Base-by-base conservation (phyloP, 441 rosid species). In the Adansonia madagascariensis region DNA sequence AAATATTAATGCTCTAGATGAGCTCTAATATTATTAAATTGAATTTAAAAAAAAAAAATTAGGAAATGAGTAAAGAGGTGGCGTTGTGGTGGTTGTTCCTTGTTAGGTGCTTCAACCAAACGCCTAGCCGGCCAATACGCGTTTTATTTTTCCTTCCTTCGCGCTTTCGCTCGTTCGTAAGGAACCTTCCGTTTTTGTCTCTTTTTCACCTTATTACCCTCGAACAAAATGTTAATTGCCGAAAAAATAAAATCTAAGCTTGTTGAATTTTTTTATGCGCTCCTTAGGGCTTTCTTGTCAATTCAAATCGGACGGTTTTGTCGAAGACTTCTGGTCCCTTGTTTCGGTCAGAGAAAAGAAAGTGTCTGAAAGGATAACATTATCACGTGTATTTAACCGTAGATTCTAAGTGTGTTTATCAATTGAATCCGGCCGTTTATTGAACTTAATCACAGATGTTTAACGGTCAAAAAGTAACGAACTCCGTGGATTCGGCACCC, bases 21-120 rank as follows among this genome's bases (percentile, higher is more conserved):
- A 72, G 78, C 73, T 80, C 83, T 79, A 74, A 74, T 78, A 61
- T 82, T 27, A 71, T 73, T 59, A 60, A 12, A 60, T 60, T 4
- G 20, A 67, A 39, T 66, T 41, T 67, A 67, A 65, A 53, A 47
- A 18, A 47, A 18, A 3, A 17, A 41, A 44, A 67, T 20, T 46
- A 69, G 46, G 39, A 24, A 75, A 59, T 65, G 79, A 67, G 81
- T 73, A 78, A 65, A 77, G 81, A 70, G 81, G 76, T 71, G 79
- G 82, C 73, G 65, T 80, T 80, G 88, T 70, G 85, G 94, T 78
- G 91, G 95, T 89, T 76, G 97, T 90, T 82, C 12, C 41, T 60
- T 6, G 94, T 91, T 91, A 86, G 98, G 98, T 94, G 85, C 97
- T 94, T 94, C 97, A 93, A 92, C 98, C 96, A 94, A 91, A 91